A percentile compares a stretch with the other conserved stretches of the same genome.
Evolutionary conservation across 1,284 basidiomycete genomes (phyloP).

Genomic region (Austroboletus niveus): DNA sequence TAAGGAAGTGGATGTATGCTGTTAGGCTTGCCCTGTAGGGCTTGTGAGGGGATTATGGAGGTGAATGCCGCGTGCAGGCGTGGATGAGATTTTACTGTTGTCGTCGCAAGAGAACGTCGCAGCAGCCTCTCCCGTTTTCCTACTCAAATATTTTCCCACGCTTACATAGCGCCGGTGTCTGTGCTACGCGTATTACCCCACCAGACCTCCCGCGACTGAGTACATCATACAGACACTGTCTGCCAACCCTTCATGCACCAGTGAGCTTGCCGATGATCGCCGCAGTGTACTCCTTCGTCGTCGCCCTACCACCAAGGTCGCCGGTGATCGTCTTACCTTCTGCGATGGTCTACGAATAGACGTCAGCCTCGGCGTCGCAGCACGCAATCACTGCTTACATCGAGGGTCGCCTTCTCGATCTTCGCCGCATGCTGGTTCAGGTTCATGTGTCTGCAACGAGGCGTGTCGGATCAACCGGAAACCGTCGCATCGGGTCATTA

Average conservation of each 20-base stretch:
- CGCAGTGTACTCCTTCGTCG: slow-evolving; percentile 84
- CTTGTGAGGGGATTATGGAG: slow-evolving; percentile 66
- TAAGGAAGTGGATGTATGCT: slow-evolving; percentile 43
- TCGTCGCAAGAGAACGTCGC: slow-evolving; percentile 38
- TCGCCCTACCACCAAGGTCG: slow-evolving; percentile 89
- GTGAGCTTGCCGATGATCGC: slow-evolving; percentile 80
- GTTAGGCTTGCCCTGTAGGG: slow-evolving; percentile 82
- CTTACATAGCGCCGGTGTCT: background rate
- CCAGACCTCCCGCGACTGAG: background rate
- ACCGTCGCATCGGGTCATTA: slow-evolving; percentile 8
- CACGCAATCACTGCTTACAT: slow-evolving; percentile 49
- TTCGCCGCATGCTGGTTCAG: slow-evolving; percentile 81
- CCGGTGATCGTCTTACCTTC: slow-evolving; percentile 93
- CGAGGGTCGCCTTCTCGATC: slow-evolving; percentile 90
- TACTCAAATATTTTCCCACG: slow-evolving; percentile 26
- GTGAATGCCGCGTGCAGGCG: slow-evolving; percentile 60
- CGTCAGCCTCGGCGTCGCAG: slow-evolving; percentile 16
- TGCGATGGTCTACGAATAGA: slow-evolving; percentile 75
- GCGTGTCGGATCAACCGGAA: slow-evolving; percentile 25
- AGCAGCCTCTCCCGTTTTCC: slow-evolving; percentile 21
- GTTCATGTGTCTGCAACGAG: slow-evolving; percentile 82
- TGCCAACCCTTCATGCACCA: slow-evolving; percentile 33
- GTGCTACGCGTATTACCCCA: background rate
- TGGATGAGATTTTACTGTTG: slow-evolving; percentile 44
- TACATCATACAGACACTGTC: background rate